phyloP scores from a whole-genome alignment of 768 basidiomycete species.

The Rhizopogon vulgaris region DNA sequence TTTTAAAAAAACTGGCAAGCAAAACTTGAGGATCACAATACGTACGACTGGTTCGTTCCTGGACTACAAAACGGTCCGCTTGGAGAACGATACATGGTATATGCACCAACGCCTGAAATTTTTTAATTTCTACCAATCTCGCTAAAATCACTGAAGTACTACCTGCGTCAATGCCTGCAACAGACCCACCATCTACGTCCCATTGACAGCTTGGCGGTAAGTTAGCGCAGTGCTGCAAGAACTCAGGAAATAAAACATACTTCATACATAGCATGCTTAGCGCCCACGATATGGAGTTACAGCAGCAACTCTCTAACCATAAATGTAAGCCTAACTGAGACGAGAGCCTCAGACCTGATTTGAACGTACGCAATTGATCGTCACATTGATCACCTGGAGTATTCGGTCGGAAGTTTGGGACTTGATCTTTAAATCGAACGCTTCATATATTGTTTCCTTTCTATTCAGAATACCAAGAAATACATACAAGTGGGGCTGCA shows the following conservation, averaged over 20 bases:
- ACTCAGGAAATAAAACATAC: conserved; percentile 5
- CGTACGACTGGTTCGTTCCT: conserved; percentile 17
- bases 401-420: conserved; percentile 14
- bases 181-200: conserved; percentile 7
- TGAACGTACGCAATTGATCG: conserved; percentile 16
- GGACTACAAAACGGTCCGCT: conserved; percentile 10
- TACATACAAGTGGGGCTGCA: conserved; percentile 16
- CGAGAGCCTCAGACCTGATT: not conserved
- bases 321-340: not conserved
- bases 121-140: conserved; percentile 6
- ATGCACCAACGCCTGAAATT: conserved; percentile 4
- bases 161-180: conserved; percentile 13
- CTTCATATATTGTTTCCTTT: not conserved
- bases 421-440: conserved; percentile 7
- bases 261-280: conserved; percentile 24
- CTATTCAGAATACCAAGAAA: not conserved
- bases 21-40: not conserved
- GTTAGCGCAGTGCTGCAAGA: not conserved
- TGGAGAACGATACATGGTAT: conserved; percentile 7
- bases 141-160: not conserved
- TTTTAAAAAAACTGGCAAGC: not conserved
- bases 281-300: conserved; percentile 21
- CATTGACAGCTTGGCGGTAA: conserved; percentile 16
- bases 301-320: conserved; percentile 17
- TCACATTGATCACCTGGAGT: conserved; percentile 21